Percentiles rank a stretch among this genome's conserved stretches.
Conservation (phyloP, 768 basidiomycete genomes). For the Lactifluus pinguis region DNA sequence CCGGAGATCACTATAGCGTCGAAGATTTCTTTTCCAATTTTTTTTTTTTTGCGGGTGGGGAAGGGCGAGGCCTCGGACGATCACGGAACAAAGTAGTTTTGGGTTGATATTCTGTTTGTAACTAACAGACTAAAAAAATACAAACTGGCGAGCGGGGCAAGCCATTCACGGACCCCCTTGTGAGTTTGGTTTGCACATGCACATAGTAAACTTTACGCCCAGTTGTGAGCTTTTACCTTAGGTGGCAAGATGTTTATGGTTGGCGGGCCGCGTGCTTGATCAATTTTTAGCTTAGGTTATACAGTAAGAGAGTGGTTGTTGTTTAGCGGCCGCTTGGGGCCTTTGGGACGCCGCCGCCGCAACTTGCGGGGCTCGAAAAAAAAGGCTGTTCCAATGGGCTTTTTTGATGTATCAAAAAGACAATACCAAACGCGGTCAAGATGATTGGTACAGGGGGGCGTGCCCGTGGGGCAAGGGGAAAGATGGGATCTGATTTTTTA, state of each 20-base stretch:
- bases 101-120: too few species aligned
- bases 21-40: background rate
- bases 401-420: background rate
- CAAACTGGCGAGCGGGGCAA: background rate
- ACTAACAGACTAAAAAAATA: too few species aligned
- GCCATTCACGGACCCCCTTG: background rate
- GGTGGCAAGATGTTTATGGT: background rate
- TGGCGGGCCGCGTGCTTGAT: constrained; percentile 4
- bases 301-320: background rate
- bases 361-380: constrained; percentile 1
- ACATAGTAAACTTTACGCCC: too few species aligned
- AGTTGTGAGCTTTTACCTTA: background rate
- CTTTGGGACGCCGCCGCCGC: constrained; percentile 8
- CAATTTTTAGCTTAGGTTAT: constrained; percentile 13
- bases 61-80: background rate
- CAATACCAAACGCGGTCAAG: background rate
- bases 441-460: background rate
- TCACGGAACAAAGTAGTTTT: background rate
- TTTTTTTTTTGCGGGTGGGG: background rate
- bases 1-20: background rate
- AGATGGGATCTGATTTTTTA: background rate
- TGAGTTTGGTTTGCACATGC: too few species aligned
- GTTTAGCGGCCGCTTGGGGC: background rate
- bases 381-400: background rate
- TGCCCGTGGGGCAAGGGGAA: too few species aligned